Conservation (phyloP, 176 grass and related monocot genomes). For the Eremochloa ophiuroides region DNA sequence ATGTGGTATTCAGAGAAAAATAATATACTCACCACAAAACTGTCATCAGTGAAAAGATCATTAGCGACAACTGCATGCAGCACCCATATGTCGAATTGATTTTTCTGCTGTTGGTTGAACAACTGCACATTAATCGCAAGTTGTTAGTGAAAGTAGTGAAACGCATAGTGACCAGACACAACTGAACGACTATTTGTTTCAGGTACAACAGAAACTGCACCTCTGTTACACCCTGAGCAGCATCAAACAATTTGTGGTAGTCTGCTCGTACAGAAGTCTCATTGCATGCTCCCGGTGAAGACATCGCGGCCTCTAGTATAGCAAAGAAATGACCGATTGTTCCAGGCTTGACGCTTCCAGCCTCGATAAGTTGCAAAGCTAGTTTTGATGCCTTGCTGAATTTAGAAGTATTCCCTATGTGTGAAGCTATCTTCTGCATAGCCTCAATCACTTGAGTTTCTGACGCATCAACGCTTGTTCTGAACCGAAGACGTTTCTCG, state of each 20-base stretch:
- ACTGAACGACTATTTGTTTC: background rate
- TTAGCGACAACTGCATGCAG: constrained; percentile 86
- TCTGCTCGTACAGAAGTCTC: constrained; percentile 53
- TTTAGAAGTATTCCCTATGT: constrained; percentile 85
- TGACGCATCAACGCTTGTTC: constrained; percentile 80
- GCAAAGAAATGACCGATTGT: constrained; percentile 68
- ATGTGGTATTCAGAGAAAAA: background rate
- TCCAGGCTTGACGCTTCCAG: constrained; percentile 80
- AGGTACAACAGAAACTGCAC: constrained; percentile 37
- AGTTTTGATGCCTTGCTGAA: constrained; percentile 94
- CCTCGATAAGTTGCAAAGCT: constrained; percentile 71
- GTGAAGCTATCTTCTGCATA: constrained; percentile 90
- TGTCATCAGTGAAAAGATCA: constrained; percentile 96
- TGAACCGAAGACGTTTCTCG: constrained; percentile 77
- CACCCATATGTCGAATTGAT: constrained; percentile 65
- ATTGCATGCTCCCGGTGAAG: constrained; percentile 58
- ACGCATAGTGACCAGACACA: constrained; percentile 3
- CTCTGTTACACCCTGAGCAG: constrained; percentile 61
- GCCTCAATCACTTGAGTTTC: constrained; percentile 79
- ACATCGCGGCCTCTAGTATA: constrained; percentile 79
- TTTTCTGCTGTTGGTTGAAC: constrained; percentile 71
- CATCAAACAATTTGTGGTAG: constrained; percentile 62
- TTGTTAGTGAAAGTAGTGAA: constrained; percentile 4
- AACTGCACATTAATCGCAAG: constrained; percentile 44
- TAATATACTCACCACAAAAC: constrained; percentile 85